A percentile compares a stretch with the other conserved stretches of the same genome.
Evolutionary conservation across 2,329 filamentous ascomycete genomes (phyloP).

Genomic region (Monosporascus cannonballus): DNA sequence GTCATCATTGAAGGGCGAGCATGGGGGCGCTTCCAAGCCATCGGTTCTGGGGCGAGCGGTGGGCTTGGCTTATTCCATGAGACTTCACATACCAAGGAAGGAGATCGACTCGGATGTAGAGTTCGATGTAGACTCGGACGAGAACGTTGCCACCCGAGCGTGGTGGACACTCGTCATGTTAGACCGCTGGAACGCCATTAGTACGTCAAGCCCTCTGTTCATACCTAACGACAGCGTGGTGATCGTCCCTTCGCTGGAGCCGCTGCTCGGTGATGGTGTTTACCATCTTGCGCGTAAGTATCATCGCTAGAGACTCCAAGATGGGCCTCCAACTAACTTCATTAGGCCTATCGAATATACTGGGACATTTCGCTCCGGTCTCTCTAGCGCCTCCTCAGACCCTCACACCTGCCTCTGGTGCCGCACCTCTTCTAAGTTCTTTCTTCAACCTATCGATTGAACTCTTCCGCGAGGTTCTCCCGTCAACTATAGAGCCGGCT

Average conservation of each 20-base stretch:
- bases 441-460: conserved; percentile 55
- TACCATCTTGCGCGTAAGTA: conserved; percentile 61
- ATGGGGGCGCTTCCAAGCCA: conserved; percentile 42
- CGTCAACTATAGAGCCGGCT: conserved; percentile 46
- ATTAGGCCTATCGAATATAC: conserved; percentile 50
- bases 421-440: conserved; percentile 38
- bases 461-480: conserved; percentile 59
- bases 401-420: conserved; percentile 33
- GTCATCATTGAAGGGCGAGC: conserved; percentile 32
- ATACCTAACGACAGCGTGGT: conserved; percentile 59
- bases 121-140: conserved; percentile 52
- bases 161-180: conserved; percentile 70
- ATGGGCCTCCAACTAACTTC: background rate
- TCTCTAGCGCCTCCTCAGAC: conserved; percentile 37
- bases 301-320: too few relatives aligned
- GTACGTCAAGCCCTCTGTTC: conserved; percentile 54
- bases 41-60: conserved; percentile 60
- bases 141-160: conserved; percentile 55
- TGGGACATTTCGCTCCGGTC: conserved; percentile 48
- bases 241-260: conserved; percentile 51
- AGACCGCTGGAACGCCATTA: conserved; percentile 69
- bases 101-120: conserved; percentile 34
- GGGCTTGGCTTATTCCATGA: conserved; percentile 59
- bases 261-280: conserved; percentile 54
- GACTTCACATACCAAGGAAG: conserved; percentile 44